phyloP scores from a whole-genome alignment of 768 basidiomycete species.

The Strobilomyces echinocephalus region DNA sequence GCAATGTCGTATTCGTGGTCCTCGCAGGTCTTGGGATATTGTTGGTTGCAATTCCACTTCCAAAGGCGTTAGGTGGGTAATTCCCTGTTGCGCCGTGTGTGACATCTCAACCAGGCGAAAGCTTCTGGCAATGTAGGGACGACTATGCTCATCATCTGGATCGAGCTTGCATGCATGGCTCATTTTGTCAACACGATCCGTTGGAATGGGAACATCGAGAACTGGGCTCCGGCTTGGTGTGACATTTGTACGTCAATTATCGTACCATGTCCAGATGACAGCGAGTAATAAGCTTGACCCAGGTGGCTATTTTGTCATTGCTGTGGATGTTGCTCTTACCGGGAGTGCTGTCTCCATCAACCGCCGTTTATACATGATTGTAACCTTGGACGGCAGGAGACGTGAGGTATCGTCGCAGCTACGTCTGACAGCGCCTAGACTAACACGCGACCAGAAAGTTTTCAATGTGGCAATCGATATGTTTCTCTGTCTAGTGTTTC shows the following conservation, averaged over 20 bases:
- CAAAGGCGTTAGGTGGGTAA: slow-evolving; percentile 50
- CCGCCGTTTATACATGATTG: slow-evolving; percentile 45
- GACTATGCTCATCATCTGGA: slow-evolving; percentile 33
- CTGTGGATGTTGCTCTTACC: slow-evolving; percentile 33
- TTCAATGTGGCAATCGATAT: slow-evolving; percentile 25
- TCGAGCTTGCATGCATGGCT: slow-evolving; percentile 20
- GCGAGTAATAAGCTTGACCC: background rate
- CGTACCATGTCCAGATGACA: background rate
- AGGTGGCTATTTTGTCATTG: slow-evolving; percentile 33
- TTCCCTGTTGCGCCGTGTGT: background rate
- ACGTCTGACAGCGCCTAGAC: background rate
- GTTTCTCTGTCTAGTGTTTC: slow-evolving; percentile 30
- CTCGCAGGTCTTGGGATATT: slow-evolving; percentile 38
- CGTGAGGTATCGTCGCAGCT: slow-evolving; percentile 5
- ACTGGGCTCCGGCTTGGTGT: slow-evolving; percentile 45
- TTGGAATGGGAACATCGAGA: slow-evolving; percentile 32
- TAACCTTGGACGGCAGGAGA: slow-evolving; percentile 18
- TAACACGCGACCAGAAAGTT: slow-evolving; percentile 18
- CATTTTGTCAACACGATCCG: slow-evolving; percentile 33
- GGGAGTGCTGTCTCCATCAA: slow-evolving; percentile 43
- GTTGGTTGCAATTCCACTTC: slow-evolving; percentile 41
- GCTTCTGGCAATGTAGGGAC: slow-evolving; percentile 31
- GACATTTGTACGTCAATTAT: slow-evolving; percentile 44
- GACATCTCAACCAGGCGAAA: background rate
- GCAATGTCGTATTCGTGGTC: slow-evolving; percentile 23